Base-by-base conservation (phyloP, 2,329 filamentous ascomycete genomes). In the Plenodomus tracheiphilus region DNA sequence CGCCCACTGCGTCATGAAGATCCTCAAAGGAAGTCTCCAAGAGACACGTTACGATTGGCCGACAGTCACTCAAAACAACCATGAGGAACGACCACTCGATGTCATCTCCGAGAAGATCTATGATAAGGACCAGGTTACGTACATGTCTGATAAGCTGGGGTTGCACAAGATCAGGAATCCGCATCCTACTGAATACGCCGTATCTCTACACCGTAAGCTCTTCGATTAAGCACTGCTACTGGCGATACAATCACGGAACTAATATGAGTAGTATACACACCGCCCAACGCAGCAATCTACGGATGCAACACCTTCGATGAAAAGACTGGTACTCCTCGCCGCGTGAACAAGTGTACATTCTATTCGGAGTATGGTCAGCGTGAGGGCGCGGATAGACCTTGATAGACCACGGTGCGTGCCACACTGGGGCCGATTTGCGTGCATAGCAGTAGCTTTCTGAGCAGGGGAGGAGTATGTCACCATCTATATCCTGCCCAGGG, bases 1-100 rank as follows among this genome's bases (percentile, higher is more conserved):
- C 53, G 89, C 91, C 34, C 92, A 96, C 71, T 97, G 92, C 74
- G 78, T 96, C 61, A 96, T 96, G 90, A 96, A 86, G 72, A 85
- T 93, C 58, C 81, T 96, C 54, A 85, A 85, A 60, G 92, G 92
- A 39, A 81, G 79, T 53, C 77, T 96, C 51, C 88, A 85, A 61
- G 92, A 97, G 76, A 92, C 89, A 16, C 82, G 89, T 51, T 96
- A 90, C 72, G 81, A 81, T 43, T 91, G 88, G 75, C 91, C 91
- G 1, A 70, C 72, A 47, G 68, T 71, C 43, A 70, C 70, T 38
- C 66, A 76, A 41, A 73, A 78, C 41, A 75, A 80, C 41, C 76
- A 73, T 30, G 67, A 77, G 46, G 56, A 65, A 4, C 72, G 77
- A 5, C 84, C 85, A 2, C 85, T 88, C 72, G 68, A 77, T 51